phyloP scores from a whole-genome alignment of 805 yeast genomes.

The Metahyphopichia silvanorum region DNA sequence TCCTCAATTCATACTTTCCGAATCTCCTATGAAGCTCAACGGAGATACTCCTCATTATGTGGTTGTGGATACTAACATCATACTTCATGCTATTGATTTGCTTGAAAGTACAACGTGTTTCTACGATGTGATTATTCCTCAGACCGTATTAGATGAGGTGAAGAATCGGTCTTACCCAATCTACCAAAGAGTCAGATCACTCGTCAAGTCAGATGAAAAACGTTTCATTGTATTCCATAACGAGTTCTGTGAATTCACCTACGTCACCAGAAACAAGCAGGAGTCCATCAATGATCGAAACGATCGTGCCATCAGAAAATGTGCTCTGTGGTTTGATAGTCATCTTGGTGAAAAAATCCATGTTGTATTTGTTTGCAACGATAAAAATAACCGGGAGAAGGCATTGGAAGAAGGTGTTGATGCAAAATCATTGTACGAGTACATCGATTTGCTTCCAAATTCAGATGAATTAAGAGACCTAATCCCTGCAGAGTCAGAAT shows the following conservation, averaged over 20 bases:
- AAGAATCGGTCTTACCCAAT: slow-evolving; percentile 84
- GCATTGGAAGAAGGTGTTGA: slow-evolving; percentile 53
- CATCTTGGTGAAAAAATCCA: slow-evolving; percentile 57
- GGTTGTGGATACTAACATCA: slow-evolving; percentile 84
- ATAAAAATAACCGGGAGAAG: slow-evolving; percentile 57
- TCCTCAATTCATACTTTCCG: slow-evolving; percentile 66
- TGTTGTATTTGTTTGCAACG: slow-evolving; percentile 71
- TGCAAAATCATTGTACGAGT: slow-evolving; percentile 62
- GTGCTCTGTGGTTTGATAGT: slow-evolving; percentile 64
- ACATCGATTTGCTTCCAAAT: slow-evolving; percentile 67
- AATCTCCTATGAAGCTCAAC: slow-evolving; percentile 48
- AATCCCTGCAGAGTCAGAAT: slow-evolving; percentile 52
- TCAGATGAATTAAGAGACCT: slow-evolving; percentile 74
- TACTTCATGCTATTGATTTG: slow-evolving; percentile 83
- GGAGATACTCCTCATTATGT: slow-evolving; percentile 71
- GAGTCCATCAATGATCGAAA: slow-evolving; percentile 87
- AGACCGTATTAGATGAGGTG: slow-evolving; percentile 91
- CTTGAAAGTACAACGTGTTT: slow-evolving; percentile 75
- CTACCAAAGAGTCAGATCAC: slow-evolving; percentile 75
- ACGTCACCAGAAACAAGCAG: slow-evolving; percentile 53
- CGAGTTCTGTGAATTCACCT: slow-evolving; percentile 78
- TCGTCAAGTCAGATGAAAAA: slow-evolving; percentile 73
- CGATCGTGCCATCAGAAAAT: slow-evolving; percentile 82
- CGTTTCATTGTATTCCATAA: slow-evolving; percentile 90
- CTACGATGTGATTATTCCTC: slow-evolving; percentile 91